These are phyloP conservation scores for Globisporangium sylvaticum DNA, from an alignment of 352 stramenopile genomes.

Conservation along the genomic window DNA sequence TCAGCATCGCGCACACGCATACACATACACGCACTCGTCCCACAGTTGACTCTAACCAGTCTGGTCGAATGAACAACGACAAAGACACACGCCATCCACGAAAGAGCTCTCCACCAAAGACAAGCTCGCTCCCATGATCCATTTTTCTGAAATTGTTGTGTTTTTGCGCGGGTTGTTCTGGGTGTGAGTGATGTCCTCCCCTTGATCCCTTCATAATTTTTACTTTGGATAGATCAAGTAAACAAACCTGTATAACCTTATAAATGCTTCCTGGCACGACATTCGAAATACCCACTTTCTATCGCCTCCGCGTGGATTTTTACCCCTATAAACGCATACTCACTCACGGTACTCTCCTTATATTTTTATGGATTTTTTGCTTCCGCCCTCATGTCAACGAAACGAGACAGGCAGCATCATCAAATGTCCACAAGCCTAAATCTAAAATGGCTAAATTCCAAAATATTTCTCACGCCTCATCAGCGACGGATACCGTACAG, in stretches of 20 bases:
- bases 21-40: neutral
- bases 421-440: neutral
- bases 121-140: neutral
- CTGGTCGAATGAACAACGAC: neutral
- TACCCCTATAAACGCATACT: neutral
- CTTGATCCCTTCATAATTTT: neutral
- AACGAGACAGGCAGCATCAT: neutral
- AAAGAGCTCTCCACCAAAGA: neutral
- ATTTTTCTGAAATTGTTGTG: neutral
- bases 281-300: neutral
- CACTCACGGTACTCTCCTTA: neutral
- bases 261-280: neutral
- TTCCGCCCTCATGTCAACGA: neutral
- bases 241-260: neutral
- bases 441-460: neutral
- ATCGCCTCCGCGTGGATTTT: neutral
- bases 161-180: neutral
- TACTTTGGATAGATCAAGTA: neutral
- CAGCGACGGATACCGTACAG: neutral
- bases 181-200: neutral
- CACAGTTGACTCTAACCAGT: neutral
- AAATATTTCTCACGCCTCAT: neutral
- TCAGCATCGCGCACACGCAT: neutral
- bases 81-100: neutral
- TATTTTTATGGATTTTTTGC: neutral